phyloP scores from a whole-genome alignment of 768 basidiomycete genomes.

The Chalciporus pseudorubinellus region DNA sequence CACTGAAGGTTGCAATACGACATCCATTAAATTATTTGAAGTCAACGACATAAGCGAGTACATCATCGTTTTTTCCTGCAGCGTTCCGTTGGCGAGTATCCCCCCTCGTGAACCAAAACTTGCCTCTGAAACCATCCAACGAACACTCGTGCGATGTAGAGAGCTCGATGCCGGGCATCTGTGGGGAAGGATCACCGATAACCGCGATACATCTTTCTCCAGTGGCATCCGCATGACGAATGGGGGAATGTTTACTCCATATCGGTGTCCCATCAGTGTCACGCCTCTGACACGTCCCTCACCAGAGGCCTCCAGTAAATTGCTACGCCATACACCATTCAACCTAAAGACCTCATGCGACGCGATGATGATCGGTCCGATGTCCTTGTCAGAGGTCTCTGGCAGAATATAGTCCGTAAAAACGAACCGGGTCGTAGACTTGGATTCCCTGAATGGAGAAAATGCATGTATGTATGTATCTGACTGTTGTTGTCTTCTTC shows the following conservation, averaged over 20 bases:
- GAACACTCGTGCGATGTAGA: slow-evolving; percentile 1
- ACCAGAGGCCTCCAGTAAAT: slow-evolving; percentile 14
- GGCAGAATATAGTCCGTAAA: slow-evolving; percentile 19
- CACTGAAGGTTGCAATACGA: too few relatives aligned
- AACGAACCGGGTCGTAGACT: slow-evolving; percentile 3
- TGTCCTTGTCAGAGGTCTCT: background rate
- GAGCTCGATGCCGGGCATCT: slow-evolving; percentile 1
- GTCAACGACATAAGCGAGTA: slow-evolving; percentile 10
- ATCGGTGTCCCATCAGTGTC: slow-evolving; percentile 9
- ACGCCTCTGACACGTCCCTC: slow-evolving; percentile 17
- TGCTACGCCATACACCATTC: slow-evolving; percentile 9
- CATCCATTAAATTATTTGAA: too few relatives aligned
- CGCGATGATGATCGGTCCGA: slow-evolving; percentile 8
- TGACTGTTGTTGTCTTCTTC: slow-evolving; percentile 16
- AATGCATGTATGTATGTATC: slow-evolving; percentile 23
- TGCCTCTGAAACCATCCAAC: slow-evolving; percentile 13
- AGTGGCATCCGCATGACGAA: slow-evolving; percentile 22
- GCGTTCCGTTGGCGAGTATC: background rate
- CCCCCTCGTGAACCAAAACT: slow-evolving; percentile 11
- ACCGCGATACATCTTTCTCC: slow-evolving; percentile 7
- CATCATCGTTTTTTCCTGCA: slow-evolving; percentile 3
- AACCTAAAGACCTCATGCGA: slow-evolving; percentile 13
- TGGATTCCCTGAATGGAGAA: background rate
- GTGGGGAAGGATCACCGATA: slow-evolving; percentile 14
- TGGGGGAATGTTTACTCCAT: too few relatives aligned